Evolutionary conservation across 1,284 basidiomycete species (phyloP), one percentile per base, ranked within the genome.

Genomic region (Binderoboletus segoi): DNA sequence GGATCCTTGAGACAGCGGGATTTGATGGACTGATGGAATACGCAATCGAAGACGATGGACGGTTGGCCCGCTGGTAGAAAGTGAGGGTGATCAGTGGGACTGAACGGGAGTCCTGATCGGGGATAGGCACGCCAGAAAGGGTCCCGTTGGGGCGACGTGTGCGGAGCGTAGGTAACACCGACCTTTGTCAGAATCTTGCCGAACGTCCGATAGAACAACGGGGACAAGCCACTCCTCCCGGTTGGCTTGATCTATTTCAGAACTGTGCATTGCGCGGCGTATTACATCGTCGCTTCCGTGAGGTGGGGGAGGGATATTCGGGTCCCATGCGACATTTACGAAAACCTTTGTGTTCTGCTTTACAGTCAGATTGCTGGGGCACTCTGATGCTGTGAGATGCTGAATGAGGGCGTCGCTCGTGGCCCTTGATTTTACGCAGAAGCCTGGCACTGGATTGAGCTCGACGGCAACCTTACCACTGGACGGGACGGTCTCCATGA

Each of bases 121-220:
- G 30, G 56, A 57, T 58, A 52, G 44, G 49, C 47, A 24, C 46
- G 16, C 30, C 16, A 13, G 30, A 38, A 24, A 53, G 57, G 49
- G 2, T 8, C 15, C 7, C 26, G 24, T 16, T 56, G 12, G 33
- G 51, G 49, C 53, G 54, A 43, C 16, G 45, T n/a, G 46, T 48
- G 54, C 48, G 59, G 45, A 63, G 30, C 8, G 46, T 21, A 28
- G 33, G 44, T 44, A 54, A 53, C 30, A 64, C 76, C 56, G 42
- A 88, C 89, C 82, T 83, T 89, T 91, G 73, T 92, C 89, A 26
- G 66, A 75, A 60, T 85, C 88, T 51, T 77, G 69, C 24, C 83
- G 77, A 0, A 80, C 81, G 48, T 86, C 82, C 3, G 88, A 89
- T 3, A 90, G 81, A n/a, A 92, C 73, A 32, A 89, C 80, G 11